Conservation (phyloP, 164 flowering plant genomes). For the Houttuynia cordata region DNA sequence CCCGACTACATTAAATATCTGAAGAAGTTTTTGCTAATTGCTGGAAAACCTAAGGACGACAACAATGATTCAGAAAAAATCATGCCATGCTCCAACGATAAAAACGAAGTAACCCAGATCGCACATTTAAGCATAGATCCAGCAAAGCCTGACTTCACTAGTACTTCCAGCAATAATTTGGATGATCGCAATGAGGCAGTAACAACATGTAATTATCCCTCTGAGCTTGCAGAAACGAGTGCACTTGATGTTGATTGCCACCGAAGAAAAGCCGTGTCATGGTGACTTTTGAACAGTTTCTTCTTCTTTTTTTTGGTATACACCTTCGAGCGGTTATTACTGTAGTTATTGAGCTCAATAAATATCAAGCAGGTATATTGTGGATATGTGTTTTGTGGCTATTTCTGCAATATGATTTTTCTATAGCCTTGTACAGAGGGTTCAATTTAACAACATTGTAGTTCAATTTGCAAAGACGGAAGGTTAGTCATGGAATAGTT, state of each 20-base stretch:
- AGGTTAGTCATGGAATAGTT: too few species aligned
- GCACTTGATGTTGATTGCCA: neutral
- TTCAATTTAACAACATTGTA: too few species aligned
- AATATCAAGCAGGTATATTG: too few species aligned
- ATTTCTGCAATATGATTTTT: too few species aligned
- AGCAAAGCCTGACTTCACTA: conserved; percentile 18
- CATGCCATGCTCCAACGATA: conserved; percentile 22
- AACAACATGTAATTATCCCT: neutral
- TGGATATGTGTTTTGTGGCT: too few species aligned
- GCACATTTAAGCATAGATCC: conserved; percentile 30
- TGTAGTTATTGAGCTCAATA: too few species aligned
- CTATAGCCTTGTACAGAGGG: too few species aligned
- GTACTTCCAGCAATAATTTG: conserved; percentile 46
- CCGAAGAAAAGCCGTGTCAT: neutral
- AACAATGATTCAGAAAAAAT: conserved; percentile 28
- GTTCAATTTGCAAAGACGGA: too few species aligned
- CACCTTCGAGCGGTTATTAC: too few species aligned
- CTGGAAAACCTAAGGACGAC: conserved; percentile 47
- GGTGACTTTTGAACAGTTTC: too few species aligned
- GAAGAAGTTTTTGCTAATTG: conserved; percentile 56
- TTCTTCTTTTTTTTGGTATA: too few species aligned
- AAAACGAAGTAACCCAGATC: conserved; percentile 24
- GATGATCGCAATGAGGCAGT: conserved; percentile 36
- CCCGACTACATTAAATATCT: conserved; percentile 82
- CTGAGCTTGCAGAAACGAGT: neutral